Base-by-base conservation (phyloP, 768 basidiomycete genomes). In the Macrolepiota albuminosa region DNA sequence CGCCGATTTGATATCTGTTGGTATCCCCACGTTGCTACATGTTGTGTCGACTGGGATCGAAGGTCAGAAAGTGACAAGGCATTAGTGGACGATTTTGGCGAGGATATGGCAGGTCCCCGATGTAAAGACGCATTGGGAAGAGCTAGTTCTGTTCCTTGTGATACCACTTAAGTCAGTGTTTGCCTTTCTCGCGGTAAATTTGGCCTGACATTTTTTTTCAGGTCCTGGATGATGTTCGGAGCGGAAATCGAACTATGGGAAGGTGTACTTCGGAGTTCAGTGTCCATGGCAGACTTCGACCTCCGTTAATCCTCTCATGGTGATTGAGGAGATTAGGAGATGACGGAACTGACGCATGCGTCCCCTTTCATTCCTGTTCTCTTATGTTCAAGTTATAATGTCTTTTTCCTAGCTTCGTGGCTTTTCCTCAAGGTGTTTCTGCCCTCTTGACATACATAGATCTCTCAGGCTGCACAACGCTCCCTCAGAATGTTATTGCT, bases 21-120 rank as follows among this genome's bases (percentile, higher is more conserved):
- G 21, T 21, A 21, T 21, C 21, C 21, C 21, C 21, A 21, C 21
- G 21, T 21, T 21, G 21, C 21, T 21, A 21, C 21, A 21, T 37
- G 68, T 73, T 33, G 51, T 78, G 33, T 71, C 67, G 31, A 65
- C 64, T 18, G 65, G 65, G 21, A 68, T 66, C n/a, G 70, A 71
- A 49, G 75, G 65, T 18, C 61, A 65, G 50, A 73, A 78, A 43
- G 67, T 75, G 39, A 74, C 72, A 33, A 77, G 79, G 36, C 73
- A 77, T 50, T 67, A 85, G 24, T 87, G 86, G 86, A 66, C 59
- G 4, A 65, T 79, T 43, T 58, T 82, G 24, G 81, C 79, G 4
- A 70, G 67, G 54, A 70, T 68, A 2, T 71, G 72, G 64, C 59
- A 68, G 37, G 67, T 66, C 21, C 61, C 63, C 7, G 67, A 70